These are phyloP conservation scores for Malania oleifera DNA, from an alignment of 164 flowering plant genomes.

Conservation along the genomic window DNA sequence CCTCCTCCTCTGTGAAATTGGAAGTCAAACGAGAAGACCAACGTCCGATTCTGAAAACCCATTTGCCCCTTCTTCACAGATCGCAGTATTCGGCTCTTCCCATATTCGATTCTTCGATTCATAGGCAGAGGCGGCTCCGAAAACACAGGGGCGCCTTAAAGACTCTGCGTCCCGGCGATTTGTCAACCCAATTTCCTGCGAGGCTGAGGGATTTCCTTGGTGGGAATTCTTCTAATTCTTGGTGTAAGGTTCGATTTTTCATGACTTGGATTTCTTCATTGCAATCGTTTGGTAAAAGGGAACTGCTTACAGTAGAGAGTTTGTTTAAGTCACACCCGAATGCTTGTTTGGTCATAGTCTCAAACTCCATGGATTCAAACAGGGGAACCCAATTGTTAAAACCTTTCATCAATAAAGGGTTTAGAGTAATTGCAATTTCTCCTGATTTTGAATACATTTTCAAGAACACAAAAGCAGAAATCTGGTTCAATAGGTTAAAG, in stretches of 20 bases:
- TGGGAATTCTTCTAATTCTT: conserved; percentile 13
- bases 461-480: conserved; percentile 50
- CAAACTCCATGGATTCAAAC: conserved; percentile 56
- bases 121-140: conserved; percentile 14
- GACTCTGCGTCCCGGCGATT: conserved; percentile 14
- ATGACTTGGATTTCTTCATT: conserved; percentile 90
- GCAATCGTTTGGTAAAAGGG: conserved; percentile 52
- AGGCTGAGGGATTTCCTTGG: conserved; percentile 44
- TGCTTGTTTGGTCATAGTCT: conserved; percentile 66
- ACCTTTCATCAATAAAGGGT: conserved; percentile 49
- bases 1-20: conserved; percentile 26
- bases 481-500: conserved; percentile 49
- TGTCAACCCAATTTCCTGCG: conserved; percentile 26
- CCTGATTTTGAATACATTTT: conserved; percentile 64
- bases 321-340: conserved; percentile 68
- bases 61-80: conserved; percentile 24
- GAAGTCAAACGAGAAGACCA: conserved; percentile 44
- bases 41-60: conserved; percentile 25
- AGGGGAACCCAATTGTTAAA: conserved; percentile 38
- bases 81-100: conserved; percentile 7
- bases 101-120: conserved; percentile 5
- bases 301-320: conserved; percentile 50
- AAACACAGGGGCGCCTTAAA: conserved; percentile 10
- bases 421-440: conserved; percentile 44
- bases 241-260: conserved; percentile 58